Conservation (phyloP, 768 basidiomycete species). For the Suillus placidus region DNA sequence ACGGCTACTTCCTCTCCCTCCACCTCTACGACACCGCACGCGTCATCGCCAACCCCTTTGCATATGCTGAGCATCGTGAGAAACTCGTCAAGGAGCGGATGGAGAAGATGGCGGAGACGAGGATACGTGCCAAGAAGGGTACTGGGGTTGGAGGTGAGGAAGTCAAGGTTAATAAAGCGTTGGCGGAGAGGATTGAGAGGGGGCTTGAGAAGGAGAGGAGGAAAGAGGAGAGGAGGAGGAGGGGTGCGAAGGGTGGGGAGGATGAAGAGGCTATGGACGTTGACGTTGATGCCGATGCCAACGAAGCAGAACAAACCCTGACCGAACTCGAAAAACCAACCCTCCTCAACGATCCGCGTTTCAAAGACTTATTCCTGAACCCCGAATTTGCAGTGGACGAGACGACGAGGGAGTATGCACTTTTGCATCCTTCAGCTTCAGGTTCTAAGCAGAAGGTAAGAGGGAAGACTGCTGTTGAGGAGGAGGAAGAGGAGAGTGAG, state of each 20-base stretch:
- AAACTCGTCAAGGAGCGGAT: constrained; percentile 85
- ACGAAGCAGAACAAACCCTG: constrained; percentile 21
- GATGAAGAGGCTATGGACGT: constrained; percentile 34
- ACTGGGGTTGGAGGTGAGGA: constrained; percentile 54
- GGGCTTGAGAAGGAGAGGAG: constrained; percentile 64
- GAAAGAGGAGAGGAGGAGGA: constrained; percentile 56
- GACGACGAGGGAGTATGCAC: constrained; percentile 81
- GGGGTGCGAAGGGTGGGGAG: constrained; percentile 34
- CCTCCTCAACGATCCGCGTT: constrained; percentile 84
- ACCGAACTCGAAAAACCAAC: constrained; percentile 37
- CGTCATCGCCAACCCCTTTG: constrained; percentile 94
- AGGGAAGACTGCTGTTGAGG: constrained; percentile 80
- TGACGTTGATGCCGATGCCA: constrained; percentile 15
- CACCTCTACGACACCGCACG: constrained; percentile 96
- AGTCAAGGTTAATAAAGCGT: constrained; percentile 65
- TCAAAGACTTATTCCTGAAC: constrained; percentile 88
- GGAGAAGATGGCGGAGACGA: constrained; percentile 90
- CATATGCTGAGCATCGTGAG: constrained; percentile 92
- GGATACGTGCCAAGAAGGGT: constrained; percentile 83
- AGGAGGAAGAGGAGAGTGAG: constrained; percentile 88
- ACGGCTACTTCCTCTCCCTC: constrained; percentile 96
- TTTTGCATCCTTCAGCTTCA: constrained; percentile 87
- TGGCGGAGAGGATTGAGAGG: constrained; percentile 81
- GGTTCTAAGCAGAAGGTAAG: constrained; percentile 37
- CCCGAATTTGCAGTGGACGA: constrained; percentile 93